Percentiles rank a stretch among this genome's conserved stretches.
phyloP scores from a whole-genome alignment of 306 rosid species.

The Ceratonia siliqua region DNA sequence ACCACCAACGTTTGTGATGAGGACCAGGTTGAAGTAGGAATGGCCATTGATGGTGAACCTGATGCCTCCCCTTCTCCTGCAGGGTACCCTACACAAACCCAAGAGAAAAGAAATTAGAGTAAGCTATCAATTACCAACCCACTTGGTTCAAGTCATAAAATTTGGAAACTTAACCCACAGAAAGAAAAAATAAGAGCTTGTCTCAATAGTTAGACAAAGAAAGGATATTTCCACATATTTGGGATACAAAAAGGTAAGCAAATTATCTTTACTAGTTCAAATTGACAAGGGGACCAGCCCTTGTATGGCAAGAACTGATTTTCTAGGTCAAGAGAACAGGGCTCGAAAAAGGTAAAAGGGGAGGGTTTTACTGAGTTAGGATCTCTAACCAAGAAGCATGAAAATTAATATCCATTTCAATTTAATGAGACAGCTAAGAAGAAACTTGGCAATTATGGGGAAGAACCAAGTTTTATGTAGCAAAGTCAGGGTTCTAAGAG shows the following conservation, averaged over 20 bases:
- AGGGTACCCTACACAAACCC: conserved; percentile 65
- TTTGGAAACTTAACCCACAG: neutral
- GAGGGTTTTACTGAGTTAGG: no score
- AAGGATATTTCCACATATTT: neutral
- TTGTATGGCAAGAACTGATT: neutral
- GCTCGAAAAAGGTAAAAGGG: neutral
- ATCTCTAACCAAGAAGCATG: no score
- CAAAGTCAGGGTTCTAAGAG: neutral
- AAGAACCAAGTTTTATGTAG: no score
- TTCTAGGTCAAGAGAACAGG: neutral
- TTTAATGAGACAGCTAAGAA: no score
- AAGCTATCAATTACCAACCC: neutral
- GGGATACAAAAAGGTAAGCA: neutral
- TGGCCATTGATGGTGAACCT: conserved; percentile 94
- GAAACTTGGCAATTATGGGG: no score
- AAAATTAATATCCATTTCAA: no score
- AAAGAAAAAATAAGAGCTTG: neutral
- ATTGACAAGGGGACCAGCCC: neutral
- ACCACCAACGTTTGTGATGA: conserved; percentile 93
- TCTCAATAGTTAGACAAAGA: neutral
- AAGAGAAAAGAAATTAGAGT: neutral
- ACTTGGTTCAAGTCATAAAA: neutral
- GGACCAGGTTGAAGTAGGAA: conserved; percentile 88
- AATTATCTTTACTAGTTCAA: neutral
- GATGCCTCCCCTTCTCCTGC: conserved; percentile 84